Percentiles rank a stretch among this genome's conserved stretches.
Evolutionary conservation across 129 eudicot species (phyloP).

Genomic region (Escallonia rubra): DNA sequence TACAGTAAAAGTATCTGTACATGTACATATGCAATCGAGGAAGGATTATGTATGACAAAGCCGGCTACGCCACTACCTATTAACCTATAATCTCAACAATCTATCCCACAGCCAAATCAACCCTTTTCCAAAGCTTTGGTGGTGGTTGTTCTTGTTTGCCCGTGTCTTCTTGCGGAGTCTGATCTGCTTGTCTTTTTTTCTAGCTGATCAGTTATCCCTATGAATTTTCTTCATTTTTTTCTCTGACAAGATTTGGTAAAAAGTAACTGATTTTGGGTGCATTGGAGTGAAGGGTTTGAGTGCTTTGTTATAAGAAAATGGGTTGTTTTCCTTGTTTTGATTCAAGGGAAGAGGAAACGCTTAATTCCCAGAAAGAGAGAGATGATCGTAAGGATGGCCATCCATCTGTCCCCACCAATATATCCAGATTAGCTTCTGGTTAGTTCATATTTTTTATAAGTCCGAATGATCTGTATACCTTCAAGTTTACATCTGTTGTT

Average conservation of each 20-base stretch:
- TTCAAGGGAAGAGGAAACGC: conserved; percentile 63
- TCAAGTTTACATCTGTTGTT: neutral
- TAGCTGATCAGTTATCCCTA: neutral
- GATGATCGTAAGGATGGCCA: conserved; percentile 50
- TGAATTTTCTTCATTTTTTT: neutral
- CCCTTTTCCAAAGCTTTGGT: neutral
- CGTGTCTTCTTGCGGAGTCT: neutral
- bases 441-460: conserved; percentile 5
- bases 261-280: conserved; percentile 10
- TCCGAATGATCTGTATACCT: neutral
- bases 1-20: no score
- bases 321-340: conserved; percentile 97
- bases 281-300: conserved; percentile 9
- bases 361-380: conserved; percentile 42
- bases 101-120: neutral
- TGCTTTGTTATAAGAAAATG: conserved; percentile 28
- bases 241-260: conserved; percentile 16
- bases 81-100: no score
- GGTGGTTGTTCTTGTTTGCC: neutral
- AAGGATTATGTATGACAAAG: neutral
- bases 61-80: conserved; percentile 12
- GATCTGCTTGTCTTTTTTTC: neutral
- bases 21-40: no score
- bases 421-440: conserved; percentile 91
- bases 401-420: conserved; percentile 49